Conservation (phyloP, 345 rosid genomes). For the Linum usitatissimum region DNA sequence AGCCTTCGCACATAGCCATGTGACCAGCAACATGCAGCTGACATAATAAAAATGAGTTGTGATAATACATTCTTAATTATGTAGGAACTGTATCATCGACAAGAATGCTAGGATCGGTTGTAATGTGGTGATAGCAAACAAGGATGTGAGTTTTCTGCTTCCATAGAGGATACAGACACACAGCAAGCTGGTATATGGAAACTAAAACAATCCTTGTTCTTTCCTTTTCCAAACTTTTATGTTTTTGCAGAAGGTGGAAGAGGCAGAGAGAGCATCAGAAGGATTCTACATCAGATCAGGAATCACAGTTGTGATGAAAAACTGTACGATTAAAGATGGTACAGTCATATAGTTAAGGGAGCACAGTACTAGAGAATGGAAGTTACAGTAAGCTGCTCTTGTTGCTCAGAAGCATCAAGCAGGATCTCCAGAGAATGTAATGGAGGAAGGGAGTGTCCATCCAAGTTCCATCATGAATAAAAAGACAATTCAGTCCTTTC, state of each 20-base stretch:
- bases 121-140: constrained; percentile 60
- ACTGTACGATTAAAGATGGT: constrained; percentile 53
- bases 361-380: background rate
- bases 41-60: background rate
- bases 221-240: background rate
- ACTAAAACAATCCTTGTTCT: background rate
- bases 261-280: constrained; percentile 65
- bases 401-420: background rate
- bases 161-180: background rate
- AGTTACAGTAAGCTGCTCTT: background rate
- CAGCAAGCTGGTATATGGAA: background rate
- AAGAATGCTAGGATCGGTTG: constrained; percentile 70
- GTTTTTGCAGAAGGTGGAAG: constrained; percentile 52
- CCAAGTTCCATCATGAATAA: too few species aligned
- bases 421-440: too few species aligned
- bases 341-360: constrained; percentile 32
- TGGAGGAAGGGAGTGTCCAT: too few species aligned
- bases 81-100: constrained; percentile 81
- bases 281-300: constrained; percentile 86
- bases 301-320: constrained; percentile 55
- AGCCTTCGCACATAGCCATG: constrained; percentile 5
- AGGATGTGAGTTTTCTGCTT: constrained; percentile 38
- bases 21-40: too few species aligned
- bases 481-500: too few species aligned
- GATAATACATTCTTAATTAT: background rate